Percentiles rank a stretch among this genome's conserved stretches.
phyloP scores from a whole-genome alignment of 257 asterid species.

The Sherardia arvensis region DNA sequence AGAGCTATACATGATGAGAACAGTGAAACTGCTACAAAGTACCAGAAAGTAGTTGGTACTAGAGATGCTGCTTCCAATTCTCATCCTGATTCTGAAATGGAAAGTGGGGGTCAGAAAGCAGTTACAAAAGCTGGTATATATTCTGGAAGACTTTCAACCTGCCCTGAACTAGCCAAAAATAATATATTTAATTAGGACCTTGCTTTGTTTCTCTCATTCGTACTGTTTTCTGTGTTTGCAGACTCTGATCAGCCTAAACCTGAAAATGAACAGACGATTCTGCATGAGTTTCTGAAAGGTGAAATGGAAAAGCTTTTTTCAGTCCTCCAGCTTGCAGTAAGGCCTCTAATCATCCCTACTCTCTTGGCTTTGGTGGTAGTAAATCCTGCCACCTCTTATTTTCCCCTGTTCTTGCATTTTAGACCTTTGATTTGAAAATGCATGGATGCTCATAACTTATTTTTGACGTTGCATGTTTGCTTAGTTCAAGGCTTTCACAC shows the following conservation, averaged over 20 bases:
- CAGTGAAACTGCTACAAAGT: slow-evolving; percentile 47
- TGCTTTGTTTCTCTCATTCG: too few relatives aligned
- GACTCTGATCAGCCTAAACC: slow-evolving; percentile 17
- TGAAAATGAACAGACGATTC: slow-evolving; percentile 31
- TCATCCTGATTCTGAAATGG: slow-evolving; percentile 18
- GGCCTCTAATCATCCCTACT: slow-evolving; percentile 10
- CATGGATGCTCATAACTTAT: too few relatives aligned
- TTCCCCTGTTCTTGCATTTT: neutral
- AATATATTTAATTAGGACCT: neutral
- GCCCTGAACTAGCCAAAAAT: neutral
- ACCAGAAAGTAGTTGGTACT: slow-evolving; percentile 38
- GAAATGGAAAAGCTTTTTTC: slow-evolving; percentile 31
- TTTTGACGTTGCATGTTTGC: neutral
- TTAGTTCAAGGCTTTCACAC: neutral
- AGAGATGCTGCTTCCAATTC: slow-evolving; percentile 17
- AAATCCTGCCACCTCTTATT: too few relatives aligned
- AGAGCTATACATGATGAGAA: slow-evolving; percentile 45
- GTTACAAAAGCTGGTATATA: slow-evolving; percentile 20
- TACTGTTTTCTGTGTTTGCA: slow-evolving; percentile 10
- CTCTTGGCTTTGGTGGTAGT: neutral
- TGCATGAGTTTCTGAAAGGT: slow-evolving; percentile 22
- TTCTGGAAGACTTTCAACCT: slow-evolving; percentile 1
- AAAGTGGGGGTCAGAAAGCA: slow-evolving; percentile 15
- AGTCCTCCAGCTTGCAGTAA: slow-evolving; percentile 53
- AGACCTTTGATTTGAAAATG: too few relatives aligned